A percentile compares a stretch with the other conserved stretches of the same genome.
Evolutionary conservation across 495 filamentous ascomycete species (phyloP).

Genomic region (Astrocystis sublimbata): DNA sequence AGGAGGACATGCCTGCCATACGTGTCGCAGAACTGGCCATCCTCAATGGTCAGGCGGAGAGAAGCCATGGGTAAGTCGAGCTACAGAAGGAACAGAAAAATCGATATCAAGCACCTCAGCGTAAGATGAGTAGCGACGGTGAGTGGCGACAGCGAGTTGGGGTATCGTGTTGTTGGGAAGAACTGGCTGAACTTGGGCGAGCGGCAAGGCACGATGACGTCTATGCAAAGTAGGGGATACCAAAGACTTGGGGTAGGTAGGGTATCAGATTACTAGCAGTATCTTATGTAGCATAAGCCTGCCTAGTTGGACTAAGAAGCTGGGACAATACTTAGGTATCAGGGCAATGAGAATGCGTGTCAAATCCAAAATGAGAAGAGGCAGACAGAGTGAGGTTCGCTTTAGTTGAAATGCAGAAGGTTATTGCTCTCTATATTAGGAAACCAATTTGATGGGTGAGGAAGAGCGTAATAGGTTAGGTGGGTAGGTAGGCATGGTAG

Average conservation of each 20-base stretch:
- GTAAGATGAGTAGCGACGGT: background rate
- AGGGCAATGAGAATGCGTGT: no score
- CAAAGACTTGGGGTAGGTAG: background rate
- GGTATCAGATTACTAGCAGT: background rate
- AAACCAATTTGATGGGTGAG: background rate
- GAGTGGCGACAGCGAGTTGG: background rate
- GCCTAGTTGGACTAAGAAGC: background rate
- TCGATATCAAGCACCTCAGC: background rate
- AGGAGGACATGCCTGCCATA: slow-evolving; percentile 58
- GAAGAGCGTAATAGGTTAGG: background rate
- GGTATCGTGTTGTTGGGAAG: background rate
- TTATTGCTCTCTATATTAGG: background rate
- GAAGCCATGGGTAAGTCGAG: slow-evolving; percentile 41
- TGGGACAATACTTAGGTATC: slow-evolving; percentile 1
- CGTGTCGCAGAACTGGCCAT: slow-evolving; percentile 70
- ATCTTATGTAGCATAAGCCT: no score
- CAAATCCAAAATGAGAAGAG: no score
- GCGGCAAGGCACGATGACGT: background rate
- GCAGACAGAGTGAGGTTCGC: no score
- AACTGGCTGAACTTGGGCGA: background rate
- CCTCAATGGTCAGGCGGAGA: slow-evolving; percentile 72
- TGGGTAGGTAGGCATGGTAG: no score
- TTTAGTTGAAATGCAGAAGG: no score
- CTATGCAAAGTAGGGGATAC: background rate
- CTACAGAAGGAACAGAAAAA: background rate